These are phyloP conservation scores for Coemansia furcata DNA, from an alignment of 192 early-diverging fungal genomes.

Conservation along the genomic window DNA sequence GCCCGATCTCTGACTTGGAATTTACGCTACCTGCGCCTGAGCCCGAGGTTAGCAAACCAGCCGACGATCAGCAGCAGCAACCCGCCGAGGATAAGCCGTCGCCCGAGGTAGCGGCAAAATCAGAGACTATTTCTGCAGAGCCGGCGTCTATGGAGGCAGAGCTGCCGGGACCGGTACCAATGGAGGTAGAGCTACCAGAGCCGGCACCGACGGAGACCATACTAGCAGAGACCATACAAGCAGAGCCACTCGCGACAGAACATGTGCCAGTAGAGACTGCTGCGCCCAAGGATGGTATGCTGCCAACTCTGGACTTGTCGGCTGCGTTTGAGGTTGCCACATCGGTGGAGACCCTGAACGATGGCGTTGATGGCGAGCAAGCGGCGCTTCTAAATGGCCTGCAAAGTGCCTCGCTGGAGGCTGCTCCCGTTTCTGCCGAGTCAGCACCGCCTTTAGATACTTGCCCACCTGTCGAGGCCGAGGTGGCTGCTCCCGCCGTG, in stretches of 20 bases:
- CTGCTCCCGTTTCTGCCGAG: not conserved
- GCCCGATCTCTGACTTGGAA: conserved; percentile 49
- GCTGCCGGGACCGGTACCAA: not conserved
- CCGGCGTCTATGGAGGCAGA: conserved; percentile 5
- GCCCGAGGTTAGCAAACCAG: not conserved
- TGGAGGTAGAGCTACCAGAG: not conserved
- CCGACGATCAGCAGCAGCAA: not conserved
- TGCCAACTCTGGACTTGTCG: not conserved
- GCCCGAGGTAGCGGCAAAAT: not conserved
- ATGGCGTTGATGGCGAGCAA: not conserved
- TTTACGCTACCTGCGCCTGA: conserved; percentile 26
- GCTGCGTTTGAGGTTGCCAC: not conserved
- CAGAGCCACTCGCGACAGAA: not conserved
- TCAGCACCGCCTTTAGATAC: not conserved
- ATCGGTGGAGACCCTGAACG: not conserved
- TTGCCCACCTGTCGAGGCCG: not conserved
- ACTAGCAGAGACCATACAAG: not conserved
- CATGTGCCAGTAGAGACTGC: not conserved
- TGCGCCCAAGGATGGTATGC: not conserved
- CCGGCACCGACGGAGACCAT: not conserved
- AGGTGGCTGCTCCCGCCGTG: not conserved
- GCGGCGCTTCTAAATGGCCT: not conserved
- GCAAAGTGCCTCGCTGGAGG: conserved; percentile 3
- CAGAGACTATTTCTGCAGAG: not conserved
- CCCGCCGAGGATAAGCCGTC: not conserved